A percentile compares a stretch with the other conserved stretches of the same genome.
Conservation (phyloP, 2,329 filamentous ascomycete genomes). For the Nigrospora osmanthi region DNA sequence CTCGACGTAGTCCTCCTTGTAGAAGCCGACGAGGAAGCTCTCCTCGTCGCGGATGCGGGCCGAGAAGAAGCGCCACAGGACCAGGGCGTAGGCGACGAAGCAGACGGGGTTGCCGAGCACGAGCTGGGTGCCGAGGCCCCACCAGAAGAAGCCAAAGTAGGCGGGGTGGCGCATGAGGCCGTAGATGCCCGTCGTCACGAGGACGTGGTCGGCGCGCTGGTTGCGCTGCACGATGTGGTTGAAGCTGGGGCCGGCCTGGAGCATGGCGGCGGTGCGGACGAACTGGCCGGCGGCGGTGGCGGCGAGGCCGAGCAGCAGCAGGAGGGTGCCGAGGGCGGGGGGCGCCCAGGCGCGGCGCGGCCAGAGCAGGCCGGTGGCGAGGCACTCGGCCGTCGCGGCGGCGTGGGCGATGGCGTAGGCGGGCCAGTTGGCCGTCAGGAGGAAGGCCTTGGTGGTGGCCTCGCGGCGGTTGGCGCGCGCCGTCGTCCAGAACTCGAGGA, state of each 20-base stretch:
- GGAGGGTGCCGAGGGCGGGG: constrained; percentile 28
- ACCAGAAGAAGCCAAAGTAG: constrained; percentile 99
- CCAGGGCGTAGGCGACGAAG: constrained; percentile 62
- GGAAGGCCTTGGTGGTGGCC: constrained; percentile 67
- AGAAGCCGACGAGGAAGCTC: constrained; percentile 68
- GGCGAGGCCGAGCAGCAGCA: constrained; percentile 50
- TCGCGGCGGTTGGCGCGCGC: constrained; percentile 73
- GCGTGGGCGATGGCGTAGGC: constrained; percentile 79
- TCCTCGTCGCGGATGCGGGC: constrained; percentile 73
- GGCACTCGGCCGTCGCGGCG: constrained; percentile 65
- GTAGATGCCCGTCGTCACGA: constrained; percentile 85
- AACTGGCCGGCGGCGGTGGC: constrained; percentile 65
- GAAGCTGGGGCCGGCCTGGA: constrained; percentile 82
- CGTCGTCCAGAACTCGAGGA: constrained; percentile 91
- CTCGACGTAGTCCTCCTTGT: constrained; percentile 69
- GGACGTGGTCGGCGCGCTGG: constrained; percentile 59
- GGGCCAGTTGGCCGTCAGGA: constrained; percentile 77
- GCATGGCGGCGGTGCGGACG: constrained; percentile 78
- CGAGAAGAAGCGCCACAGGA: constrained; percentile 83
- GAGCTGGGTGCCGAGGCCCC: constrained; percentile 90
- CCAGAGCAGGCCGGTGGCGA: constrained; percentile 50
- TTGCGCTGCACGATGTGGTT: constrained; percentile 76
- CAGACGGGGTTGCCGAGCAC: constrained; percentile 80
- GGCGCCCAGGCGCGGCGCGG: constrained; percentile 40
- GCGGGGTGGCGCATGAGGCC: constrained; percentile 70